Evolutionary conservation across 495 filamentous ascomycete genomes (phyloP), one percentile per base, ranked within the genome.

Genomic region (Xylona heveae): DNA sequence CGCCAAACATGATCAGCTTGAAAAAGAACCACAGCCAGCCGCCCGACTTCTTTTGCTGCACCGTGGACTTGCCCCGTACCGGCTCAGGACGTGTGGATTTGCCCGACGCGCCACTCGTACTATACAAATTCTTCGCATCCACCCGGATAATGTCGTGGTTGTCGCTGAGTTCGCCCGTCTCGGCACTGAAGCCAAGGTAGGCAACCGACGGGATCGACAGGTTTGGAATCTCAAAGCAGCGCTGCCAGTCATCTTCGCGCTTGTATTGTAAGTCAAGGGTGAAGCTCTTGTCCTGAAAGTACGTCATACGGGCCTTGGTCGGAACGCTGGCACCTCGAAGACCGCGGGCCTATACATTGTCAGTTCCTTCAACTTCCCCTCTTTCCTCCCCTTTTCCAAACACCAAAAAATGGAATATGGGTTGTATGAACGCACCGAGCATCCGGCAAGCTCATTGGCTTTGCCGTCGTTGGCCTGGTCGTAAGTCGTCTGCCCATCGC

Each of bases 121-220:
- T 64, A 54, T 99, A 94, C 18, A 95, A 62, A 49, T 94, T 95
- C 62, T 78, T 77, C 24, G 84, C 70, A 36, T 74, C 58, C 50
- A 99, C 66, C 34, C 66, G 74, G 51, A 95, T 74, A 52, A 99
- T 90, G 52, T 99, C 90, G 66, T 92, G 82, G 62, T 94, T 92
- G 53, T 99, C 90, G 50, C 68, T 79, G 42, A 99, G 64, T 56
- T 99, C 90, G 42, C 90, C 90, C 17, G 84, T 94, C 60, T 95
- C 83, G 25, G 84, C 83, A 35, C 69, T 79, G 57, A 99, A 92
- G 43, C 90, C 90, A 9, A 99, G 67, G 56, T 99, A 99, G 14
- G 81, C 70, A 21, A 94, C 79, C 13, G 75, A 68, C 25, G 90
- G 90, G 35, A 99, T 74, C 26, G 75, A 74, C 5, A 62, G 60